These are phyloP conservation scores for Candida pini DNA, from an alignment of 805 yeast species.

Conservation along the genomic window DNA sequence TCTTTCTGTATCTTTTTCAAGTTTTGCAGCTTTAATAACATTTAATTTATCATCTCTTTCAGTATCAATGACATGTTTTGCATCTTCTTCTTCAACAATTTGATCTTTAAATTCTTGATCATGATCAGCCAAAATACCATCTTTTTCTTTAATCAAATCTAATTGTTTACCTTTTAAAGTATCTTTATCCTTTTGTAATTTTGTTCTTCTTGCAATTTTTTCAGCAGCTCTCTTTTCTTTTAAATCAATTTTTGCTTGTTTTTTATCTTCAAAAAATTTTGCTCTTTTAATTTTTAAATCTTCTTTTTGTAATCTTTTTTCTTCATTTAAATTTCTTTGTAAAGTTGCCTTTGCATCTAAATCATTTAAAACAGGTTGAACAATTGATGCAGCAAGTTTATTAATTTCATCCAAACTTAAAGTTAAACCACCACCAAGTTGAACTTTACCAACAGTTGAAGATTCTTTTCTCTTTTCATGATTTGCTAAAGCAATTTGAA, in stretches of 20 bases:
- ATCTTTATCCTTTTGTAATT: slow-evolving; percentile 44
- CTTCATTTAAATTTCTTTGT: slow-evolving; percentile 56
- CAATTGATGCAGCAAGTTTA: slow-evolving; percentile 70
- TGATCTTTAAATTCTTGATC: slow-evolving; percentile 37
- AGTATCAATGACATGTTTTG: slow-evolving; percentile 34
- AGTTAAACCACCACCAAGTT: slow-evolving; percentile 84
- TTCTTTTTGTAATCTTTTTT: slow-evolving; percentile 33
- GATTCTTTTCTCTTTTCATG: slow-evolving; percentile 45
- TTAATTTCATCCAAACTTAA: slow-evolving; percentile 74
- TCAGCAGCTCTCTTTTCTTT: slow-evolving; percentile 29
- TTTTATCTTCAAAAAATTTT: slow-evolving; percentile 32
- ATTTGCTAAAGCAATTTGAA: slow-evolving; percentile 68
- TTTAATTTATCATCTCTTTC: slow-evolving; percentile 40
- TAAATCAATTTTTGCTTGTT: slow-evolving; percentile 32
- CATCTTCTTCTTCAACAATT: slow-evolving; percentile 34
- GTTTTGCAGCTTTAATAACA: slow-evolving; percentile 38
- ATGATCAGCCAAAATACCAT: slow-evolving; percentile 36
- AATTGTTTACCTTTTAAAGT: slow-evolving; percentile 40
- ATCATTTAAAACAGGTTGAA: slow-evolving; percentile 76
- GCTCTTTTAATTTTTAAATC: slow-evolving; percentile 37
- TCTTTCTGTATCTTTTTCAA: slow-evolving; percentile 38
- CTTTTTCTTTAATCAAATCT: slow-evolving; percentile 33
- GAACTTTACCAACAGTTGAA: slow-evolving; percentile 46
- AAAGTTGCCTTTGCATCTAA: slow-evolving; percentile 62
- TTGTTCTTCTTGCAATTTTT: slow-evolving; percentile 36